Evolutionary conservation across 805 yeast species (phyloP).

Genomic region (Wickerhamiella brachini): DNA sequence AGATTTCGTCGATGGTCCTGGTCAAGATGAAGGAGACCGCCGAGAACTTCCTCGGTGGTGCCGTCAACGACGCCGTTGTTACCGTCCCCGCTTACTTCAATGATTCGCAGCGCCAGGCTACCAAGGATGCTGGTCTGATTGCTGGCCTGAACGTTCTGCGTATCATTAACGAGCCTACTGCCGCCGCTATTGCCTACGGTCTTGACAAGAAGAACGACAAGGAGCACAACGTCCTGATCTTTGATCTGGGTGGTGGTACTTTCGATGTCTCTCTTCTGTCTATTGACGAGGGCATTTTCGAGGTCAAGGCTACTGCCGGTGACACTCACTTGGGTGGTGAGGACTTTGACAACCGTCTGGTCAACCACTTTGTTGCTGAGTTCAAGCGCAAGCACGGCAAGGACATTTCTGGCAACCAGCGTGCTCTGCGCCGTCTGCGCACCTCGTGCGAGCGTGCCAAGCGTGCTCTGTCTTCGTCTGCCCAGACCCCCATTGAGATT

Average conservation of each 20-base stretch:
- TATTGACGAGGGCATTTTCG: conserved; percentile 92
- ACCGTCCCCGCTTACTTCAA: conserved; percentile 97
- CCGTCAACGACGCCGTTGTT: conserved; percentile 82
- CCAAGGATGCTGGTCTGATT: conserved; percentile 94
- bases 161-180: conserved; percentile 95
- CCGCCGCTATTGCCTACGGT: conserved; percentile 99
- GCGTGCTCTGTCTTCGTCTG: conserved; percentile 93
- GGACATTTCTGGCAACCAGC: conserved; percentile 84
- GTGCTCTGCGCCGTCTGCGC: conserved; percentile 96
- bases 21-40: conserved; percentile 90
- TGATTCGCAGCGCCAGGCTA: conserved; percentile 96
- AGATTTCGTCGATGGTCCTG: conserved; percentile 84
- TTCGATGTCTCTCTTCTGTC: conserved; percentile 90
- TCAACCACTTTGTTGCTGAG: conserved; percentile 83
- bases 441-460: conserved; percentile 99
- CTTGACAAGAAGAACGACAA: conserved; percentile 48
- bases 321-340: conserved; percentile 97
- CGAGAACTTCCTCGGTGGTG: conserved; percentile 74
- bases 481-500: conserved; percentile 89
- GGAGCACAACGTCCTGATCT: conserved; percentile 81
- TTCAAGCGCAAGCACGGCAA: conserved; percentile 97
- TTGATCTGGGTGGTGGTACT: conserved; percentile 98
- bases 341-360: conserved; percentile 95
- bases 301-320: conserved; percentile 89
- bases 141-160: conserved; percentile 91